phyloP scores from a whole-genome alignment of 345 rosid genomes.

The Eucalyptus microcorys region DNA sequence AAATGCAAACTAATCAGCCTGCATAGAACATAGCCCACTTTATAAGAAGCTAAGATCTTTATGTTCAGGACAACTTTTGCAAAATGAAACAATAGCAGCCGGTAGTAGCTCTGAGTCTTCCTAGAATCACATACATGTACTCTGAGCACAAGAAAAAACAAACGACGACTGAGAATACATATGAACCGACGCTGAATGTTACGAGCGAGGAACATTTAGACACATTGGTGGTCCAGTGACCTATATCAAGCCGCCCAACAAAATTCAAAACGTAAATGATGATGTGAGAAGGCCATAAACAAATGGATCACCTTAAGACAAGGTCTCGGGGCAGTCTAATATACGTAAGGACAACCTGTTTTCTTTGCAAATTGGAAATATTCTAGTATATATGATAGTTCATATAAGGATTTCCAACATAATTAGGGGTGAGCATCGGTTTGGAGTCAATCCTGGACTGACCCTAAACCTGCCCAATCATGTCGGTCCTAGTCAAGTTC shows the following conservation, averaged over 20 bases:
- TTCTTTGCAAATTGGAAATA: neutral
- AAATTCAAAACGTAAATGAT: neutral
- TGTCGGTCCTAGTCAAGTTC: rapidly evolving
- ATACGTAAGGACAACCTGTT: neutral
- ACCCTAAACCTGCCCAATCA: rapidly evolving
- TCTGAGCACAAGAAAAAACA: neutral
- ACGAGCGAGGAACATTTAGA: neutral
- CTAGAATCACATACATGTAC: neutral
- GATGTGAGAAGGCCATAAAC: neutral
- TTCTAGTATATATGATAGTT: neutral
- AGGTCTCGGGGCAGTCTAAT: neutral
- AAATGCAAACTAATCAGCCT: neutral
- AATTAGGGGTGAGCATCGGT: too few relatives aligned
- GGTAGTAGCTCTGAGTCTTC: neutral
- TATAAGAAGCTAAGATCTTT: too few relatives aligned
- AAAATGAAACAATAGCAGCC: neutral
- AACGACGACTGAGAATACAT: neutral
- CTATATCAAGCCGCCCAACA: neutral
- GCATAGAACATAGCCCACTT: neutral
- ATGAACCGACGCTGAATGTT: neutral
- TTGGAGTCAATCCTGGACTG: rapidly evolving
- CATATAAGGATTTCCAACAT: neutral
- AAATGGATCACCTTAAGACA: neutral
- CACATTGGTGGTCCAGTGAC: neutral
- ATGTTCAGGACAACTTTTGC: neutral